Evolutionary conservation across 148 eudicot genomes (phyloP).

Genomic region (Arctostaphylos glauca): DNA sequence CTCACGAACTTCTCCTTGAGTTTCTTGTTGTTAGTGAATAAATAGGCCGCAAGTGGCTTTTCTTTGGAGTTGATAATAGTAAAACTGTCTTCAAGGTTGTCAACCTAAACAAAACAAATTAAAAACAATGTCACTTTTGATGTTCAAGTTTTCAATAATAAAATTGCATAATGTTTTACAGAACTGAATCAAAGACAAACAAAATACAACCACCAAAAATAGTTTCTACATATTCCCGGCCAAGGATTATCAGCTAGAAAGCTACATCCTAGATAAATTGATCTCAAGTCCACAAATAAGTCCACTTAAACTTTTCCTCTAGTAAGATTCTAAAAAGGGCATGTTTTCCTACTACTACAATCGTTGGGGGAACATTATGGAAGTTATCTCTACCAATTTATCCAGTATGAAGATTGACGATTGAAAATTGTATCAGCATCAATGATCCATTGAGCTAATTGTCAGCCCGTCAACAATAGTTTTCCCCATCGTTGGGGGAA

Average conservation of each 20-base stretch:
- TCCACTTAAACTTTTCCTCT: background rate
- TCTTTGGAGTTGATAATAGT: constrained; percentile 42
- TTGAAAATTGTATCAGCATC: background rate
- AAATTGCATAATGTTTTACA: background rate
- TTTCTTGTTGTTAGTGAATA: constrained; percentile 57
- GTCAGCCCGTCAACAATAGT: background rate
- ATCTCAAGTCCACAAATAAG: background rate
- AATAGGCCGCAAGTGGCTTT: constrained; percentile 70
- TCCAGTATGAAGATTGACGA: background rate
- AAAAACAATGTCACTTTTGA: constrained; percentile 3
- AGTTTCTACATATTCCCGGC: background rate
- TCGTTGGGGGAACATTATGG: background rate
- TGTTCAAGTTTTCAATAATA: background rate
- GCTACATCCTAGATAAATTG: background rate
- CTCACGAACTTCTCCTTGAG: constrained; percentile 49
- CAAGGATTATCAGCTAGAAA: background rate
- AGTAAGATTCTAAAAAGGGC: background rate
- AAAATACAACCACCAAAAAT: background rate
- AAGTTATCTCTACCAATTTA: background rate
- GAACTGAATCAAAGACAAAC: background rate
- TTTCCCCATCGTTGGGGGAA: background rate
- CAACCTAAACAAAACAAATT: constrained; percentile 36
- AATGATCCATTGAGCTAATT: background rate
- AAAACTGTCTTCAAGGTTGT: constrained; percentile 48
- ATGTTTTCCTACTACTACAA: background rate